Conservation (phyloP, 176 grass and related monocot species). For the Musa schizocarpa region DNA sequence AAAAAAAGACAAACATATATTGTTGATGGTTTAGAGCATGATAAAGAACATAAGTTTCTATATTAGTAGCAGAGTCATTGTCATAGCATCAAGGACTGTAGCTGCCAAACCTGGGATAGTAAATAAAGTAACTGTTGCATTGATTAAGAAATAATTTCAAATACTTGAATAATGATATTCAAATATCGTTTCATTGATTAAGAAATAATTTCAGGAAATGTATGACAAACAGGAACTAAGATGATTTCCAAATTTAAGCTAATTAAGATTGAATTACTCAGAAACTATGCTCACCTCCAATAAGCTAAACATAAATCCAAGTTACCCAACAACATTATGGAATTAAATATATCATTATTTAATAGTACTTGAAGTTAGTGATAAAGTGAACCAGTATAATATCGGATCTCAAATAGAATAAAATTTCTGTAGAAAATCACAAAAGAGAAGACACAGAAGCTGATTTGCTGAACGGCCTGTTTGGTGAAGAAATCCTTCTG, state of each 20-base stretch:
- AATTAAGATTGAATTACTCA: neutral
- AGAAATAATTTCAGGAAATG: neutral
- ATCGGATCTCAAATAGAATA: neutral
- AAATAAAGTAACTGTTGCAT: no score
- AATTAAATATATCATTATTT: neutral
- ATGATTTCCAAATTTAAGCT: neutral
- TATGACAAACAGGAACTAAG: neutral
- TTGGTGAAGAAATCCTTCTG: conserved; percentile 27
- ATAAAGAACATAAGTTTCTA: no score
- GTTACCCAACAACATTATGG: neutral
- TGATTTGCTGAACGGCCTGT: conserved; percentile 24
- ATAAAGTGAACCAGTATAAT: neutral
- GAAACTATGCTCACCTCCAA: neutral
- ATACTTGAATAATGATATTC: no score
- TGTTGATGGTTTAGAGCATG: no score
- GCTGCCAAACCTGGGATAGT: no score
- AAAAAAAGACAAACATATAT: no score
- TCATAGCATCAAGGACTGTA: no score
- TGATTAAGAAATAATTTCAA: no score
- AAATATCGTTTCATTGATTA: neutral
- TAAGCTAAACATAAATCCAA: neutral
- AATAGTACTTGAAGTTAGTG: neutral
- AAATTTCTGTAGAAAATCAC: neutral
- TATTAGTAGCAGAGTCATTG: no score
- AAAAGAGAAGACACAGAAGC: conserved; percentile 13